Evolutionary conservation across 2,329 filamentous ascomycete species (phyloP).

Genomic region (Beauveria australis): DNA sequence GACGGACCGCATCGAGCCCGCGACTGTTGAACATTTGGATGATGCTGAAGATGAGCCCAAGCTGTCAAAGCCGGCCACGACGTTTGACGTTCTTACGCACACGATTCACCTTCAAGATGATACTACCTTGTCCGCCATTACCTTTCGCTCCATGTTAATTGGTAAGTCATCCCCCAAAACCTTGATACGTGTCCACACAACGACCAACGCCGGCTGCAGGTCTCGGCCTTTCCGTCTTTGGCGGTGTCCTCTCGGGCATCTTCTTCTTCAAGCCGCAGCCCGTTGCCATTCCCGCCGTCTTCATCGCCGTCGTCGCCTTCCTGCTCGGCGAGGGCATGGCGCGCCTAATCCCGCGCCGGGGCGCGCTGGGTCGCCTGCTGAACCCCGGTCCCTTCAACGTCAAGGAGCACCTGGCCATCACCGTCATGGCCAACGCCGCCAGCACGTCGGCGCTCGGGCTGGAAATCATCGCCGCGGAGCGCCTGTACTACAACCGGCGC

Average conservation of each 20-base stretch:
- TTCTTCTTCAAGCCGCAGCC: conserved; percentile 11
- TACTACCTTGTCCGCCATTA: background rate
- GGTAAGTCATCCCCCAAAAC: background rate
- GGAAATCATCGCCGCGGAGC: conserved; percentile 35
- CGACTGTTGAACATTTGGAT: background rate
- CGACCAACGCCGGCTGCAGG: background rate
- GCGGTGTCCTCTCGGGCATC: conserved; percentile 2
- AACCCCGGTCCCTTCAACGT: conserved; percentile 19
- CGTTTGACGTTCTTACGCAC: conserved; percentile 8
- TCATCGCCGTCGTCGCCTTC: conserved; percentile 7
- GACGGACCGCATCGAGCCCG: background rate
- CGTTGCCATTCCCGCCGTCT: conserved; percentile 4
- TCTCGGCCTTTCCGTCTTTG: conserved; percentile 7
- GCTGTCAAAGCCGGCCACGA: conserved; percentile 4
- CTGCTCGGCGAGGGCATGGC: conserved; percentile 6
- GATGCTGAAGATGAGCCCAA: background rate
- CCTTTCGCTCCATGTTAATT: background rate
- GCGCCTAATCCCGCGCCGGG: background rate
- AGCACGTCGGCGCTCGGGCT: conserved; percentile 23
- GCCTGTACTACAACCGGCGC: conserved; percentile 35
- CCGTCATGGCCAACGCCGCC: conserved; percentile 36
- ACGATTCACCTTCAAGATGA: conserved; percentile 9
- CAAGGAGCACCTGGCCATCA: conserved; percentile 27
- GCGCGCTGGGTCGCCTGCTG: conserved; percentile 15
- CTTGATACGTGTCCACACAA: background rate